Evolutionary conservation across 371 early-diverging fungal species (phyloP).

Genomic region (Fennellomyces sp.): DNA sequence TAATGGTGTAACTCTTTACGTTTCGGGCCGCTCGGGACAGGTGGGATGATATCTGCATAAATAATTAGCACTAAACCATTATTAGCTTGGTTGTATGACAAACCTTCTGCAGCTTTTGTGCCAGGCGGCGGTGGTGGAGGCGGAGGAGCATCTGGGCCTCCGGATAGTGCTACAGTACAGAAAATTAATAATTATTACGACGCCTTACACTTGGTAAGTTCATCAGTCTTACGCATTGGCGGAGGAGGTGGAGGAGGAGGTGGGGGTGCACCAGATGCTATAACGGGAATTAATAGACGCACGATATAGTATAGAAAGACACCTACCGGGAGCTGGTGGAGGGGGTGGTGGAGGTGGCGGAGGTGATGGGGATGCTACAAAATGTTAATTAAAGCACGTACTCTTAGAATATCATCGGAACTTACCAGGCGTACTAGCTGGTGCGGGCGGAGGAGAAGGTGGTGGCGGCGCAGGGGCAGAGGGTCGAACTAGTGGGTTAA

Average conservation of each 20-base stretch:
- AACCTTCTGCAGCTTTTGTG: neutral
- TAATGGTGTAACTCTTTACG: constrained; percentile 32
- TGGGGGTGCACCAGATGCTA: constrained; percentile 1
- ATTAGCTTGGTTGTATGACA: too few relatives aligned
- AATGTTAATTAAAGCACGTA: too few relatives aligned
- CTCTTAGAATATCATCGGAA: too few relatives aligned
- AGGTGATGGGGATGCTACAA: constrained; percentile 6
- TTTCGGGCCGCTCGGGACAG: constrained; percentile 10
- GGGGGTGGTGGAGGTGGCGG: constrained; percentile 1
- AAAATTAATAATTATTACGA: neutral
- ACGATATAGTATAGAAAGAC: neutral
- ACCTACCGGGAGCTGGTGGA: neutral
- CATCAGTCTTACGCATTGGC: neutral
- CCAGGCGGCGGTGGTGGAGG: constrained; percentile 4
- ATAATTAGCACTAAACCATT: too few relatives aligned
- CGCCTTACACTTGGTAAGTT: neutral
- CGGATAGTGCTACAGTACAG: neutral
- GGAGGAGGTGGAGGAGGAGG: constrained; percentile 10
- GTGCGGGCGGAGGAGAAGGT: constrained; percentile 7
- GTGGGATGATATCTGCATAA: neutral
- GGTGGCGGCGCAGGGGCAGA: constrained; percentile 2
- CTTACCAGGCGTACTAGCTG: constrained; percentile 13
- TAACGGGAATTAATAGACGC: too few relatives aligned
- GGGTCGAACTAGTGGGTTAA: constrained; percentile 1
- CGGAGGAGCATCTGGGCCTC: neutral